Evolutionary conservation across 192 early-diverging fungal genomes (phyloP).

Genomic region (Umbelopsis sp.): DNA sequence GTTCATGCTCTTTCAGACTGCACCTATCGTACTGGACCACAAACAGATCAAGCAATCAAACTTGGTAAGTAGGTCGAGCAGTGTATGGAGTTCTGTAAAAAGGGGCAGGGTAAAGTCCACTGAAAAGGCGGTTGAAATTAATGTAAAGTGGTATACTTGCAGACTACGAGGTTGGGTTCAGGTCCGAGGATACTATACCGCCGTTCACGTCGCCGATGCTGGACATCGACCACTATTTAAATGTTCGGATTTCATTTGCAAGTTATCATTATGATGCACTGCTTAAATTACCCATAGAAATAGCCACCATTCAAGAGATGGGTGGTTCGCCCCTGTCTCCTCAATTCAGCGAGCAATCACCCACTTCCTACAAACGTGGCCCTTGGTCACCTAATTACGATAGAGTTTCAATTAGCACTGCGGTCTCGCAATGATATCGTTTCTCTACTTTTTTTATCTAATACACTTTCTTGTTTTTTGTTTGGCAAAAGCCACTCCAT

Average conservation of each 20-base stretch:
- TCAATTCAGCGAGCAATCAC: neutral
- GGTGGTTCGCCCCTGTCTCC: neutral
- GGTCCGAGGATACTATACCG: neutral
- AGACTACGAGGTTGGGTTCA: slow-evolving; percentile 3
- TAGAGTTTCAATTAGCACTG: neutral
- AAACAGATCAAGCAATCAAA: no score
- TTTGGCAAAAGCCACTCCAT: no score
- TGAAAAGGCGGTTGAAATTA: no score
- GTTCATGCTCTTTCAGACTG: no score
- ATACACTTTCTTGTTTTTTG: no score
- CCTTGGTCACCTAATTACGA: neutral
- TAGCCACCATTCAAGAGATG: neutral
- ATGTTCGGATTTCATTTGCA: neutral
- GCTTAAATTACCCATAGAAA: neutral
- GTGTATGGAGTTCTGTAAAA: no score
- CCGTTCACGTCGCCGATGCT: slow-evolving; percentile 5
- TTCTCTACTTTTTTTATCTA: no score
- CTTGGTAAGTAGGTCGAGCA: no score
- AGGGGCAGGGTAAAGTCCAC: no score
- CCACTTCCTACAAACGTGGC: neutral
- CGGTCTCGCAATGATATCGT: neutral
- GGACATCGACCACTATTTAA: neutral
- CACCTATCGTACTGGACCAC: no score
- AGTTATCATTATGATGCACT: neutral
- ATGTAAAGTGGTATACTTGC: neutral